These are phyloP conservation scores for Narthecium ossifragum DNA, from an alignment of 106 monocot genomes.

Conservation along the genomic window DNA sequence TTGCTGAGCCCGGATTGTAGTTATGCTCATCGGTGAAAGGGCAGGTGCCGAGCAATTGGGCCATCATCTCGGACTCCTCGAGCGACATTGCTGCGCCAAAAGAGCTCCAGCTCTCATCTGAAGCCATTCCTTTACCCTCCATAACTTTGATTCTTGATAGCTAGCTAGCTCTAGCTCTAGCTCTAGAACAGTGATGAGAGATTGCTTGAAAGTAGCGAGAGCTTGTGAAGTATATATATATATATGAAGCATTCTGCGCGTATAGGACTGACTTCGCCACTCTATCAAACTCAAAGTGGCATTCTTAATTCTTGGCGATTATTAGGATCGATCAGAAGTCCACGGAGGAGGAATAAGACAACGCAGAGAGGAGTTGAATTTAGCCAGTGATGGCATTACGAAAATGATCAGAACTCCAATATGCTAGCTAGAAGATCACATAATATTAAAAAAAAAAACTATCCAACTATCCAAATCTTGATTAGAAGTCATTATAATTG, in stretches of 20 bases:
- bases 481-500: neutral
- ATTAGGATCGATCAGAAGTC: no score
- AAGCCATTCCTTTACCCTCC: neutral
- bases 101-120: constrained; percentile 2
- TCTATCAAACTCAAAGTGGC: neutral
- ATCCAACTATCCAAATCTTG: neutral
- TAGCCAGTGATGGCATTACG: neutral
- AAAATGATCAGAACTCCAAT: neutral
- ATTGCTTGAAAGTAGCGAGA: neutral
- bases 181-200: neutral
- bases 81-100: neutral
- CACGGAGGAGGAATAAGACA: constrained; percentile 4
- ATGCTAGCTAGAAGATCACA: neutral
- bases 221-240: neutral
- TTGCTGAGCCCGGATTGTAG: neutral
- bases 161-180: neutral
- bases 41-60: constrained; percentile 2
- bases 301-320: neutral
- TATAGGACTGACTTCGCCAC: neutral
- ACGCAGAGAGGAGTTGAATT: neutral
- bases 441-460: neutral
- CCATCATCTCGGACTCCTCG: constrained; percentile 22
- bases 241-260: neutral
- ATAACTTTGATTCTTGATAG: neutral
- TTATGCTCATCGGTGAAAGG: neutral